Percentiles rank a stretch among this genome's conserved stretches.
phyloP scores from a whole-genome alignment of 805 yeast genomes.

The Candida chauliodis region DNA sequence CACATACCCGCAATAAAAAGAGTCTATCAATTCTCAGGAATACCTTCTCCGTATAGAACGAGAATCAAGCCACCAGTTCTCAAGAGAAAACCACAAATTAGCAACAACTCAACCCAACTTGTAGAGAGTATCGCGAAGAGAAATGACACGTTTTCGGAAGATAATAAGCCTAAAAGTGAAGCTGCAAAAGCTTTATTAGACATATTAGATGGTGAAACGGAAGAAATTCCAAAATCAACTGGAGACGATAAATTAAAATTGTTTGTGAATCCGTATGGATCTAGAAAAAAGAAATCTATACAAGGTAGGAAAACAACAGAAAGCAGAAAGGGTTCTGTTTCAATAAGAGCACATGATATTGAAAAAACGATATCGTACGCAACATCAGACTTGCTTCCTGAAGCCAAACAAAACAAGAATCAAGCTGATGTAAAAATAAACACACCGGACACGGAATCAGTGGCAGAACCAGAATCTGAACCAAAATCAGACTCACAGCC shows the following conservation, averaged over 20 bases:
- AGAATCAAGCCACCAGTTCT: slow-evolving; percentile 32
- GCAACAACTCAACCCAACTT: slow-evolving; percentile 3
- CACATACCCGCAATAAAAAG: slow-evolving; percentile 34
- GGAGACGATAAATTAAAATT: slow-evolving; percentile 4
- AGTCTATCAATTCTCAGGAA: slow-evolving; percentile 43
- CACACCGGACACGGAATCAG: too few species aligned
- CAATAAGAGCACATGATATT: slow-evolving; percentile 34
- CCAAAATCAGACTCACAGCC: too few species aligned
- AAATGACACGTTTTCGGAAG: slow-evolving; percentile 4
- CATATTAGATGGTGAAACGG: slow-evolving; percentile 34
- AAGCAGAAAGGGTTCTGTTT: slow-evolving; percentile 6
- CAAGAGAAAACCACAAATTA: slow-evolving; percentile 6
- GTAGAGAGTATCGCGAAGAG: slow-evolving; percentile 1
- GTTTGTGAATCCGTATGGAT: slow-evolving; percentile 9
- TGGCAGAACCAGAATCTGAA: too few species aligned
- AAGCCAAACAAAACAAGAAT: slow-evolving; percentile 8
- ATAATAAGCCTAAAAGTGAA: slow-evolving; percentile 22
- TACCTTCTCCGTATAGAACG: slow-evolving; percentile 43
- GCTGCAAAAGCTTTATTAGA: slow-evolving; percentile 38
- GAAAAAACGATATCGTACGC: slow-evolving; percentile 33
- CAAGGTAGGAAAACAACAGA: neutral
- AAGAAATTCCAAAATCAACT: slow-evolving; percentile 6
- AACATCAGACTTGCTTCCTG: slow-evolving; percentile 26
- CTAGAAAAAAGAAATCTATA: slow-evolving; percentile 7
- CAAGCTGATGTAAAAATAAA: neutral